These are phyloP conservation scores for Debaryomyces prosopidis DNA, from an alignment of 805 yeast genomes.

Conservation along the genomic window DNA sequence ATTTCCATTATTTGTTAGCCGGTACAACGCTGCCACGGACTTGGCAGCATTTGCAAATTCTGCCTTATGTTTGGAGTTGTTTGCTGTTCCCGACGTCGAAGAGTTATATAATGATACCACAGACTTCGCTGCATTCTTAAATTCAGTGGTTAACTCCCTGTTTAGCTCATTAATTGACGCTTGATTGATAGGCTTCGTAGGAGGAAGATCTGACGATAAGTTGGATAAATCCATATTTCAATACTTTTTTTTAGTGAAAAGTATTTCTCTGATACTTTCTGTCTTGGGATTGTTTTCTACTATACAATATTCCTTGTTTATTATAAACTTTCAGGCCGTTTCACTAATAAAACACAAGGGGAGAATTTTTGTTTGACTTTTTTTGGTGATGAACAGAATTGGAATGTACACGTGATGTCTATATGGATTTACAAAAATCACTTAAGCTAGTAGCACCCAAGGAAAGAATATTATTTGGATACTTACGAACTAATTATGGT, in stretches of 20 bases:
- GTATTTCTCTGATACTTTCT: no score
- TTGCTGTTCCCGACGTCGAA: slow-evolving; percentile 11
- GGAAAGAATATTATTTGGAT: not conserved
- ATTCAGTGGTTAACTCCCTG: slow-evolving; percentile 58
- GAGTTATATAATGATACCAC: slow-evolving; percentile 54
- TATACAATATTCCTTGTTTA: no score
- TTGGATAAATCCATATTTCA: slow-evolving; percentile 61
- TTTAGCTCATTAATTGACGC: slow-evolving; percentile 49
- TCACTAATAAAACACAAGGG: not conserved
- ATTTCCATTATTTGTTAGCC: slow-evolving; percentile 56
- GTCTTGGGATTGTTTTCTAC: no score
- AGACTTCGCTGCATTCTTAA: slow-evolving; percentile 69
- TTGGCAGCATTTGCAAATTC: slow-evolving; percentile 45
- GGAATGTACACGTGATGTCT: not conserved
- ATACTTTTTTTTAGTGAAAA: no score
- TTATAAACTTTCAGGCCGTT: no score
- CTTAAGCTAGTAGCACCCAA: no score
- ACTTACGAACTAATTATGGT: slow-evolving; percentile 44
- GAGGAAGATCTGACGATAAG: slow-evolving; percentile 55
- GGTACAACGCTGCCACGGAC: slow-evolving; percentile 52
- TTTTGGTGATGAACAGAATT: not conserved
- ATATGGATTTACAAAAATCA: not conserved
- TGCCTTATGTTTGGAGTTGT: slow-evolving; percentile 12
- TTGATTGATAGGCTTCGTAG: slow-evolving; percentile 48
- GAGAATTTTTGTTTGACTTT: not conserved